Percentiles rank a stretch among this genome's conserved stretches.
Conservation (phyloP, 1,139 yeast species). For the Suhomyces atakaporum region DNA sequence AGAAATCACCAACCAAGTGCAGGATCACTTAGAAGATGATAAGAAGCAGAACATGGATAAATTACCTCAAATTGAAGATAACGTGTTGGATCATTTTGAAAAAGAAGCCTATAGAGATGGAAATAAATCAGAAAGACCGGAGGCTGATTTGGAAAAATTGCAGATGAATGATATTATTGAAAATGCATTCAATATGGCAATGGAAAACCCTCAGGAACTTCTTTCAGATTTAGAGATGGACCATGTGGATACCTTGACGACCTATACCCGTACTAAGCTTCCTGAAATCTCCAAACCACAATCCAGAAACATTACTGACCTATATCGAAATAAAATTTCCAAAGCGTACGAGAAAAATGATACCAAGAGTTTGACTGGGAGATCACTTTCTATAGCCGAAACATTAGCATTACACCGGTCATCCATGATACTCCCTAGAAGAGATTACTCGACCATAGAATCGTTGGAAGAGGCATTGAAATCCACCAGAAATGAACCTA, state of each 20-base stretch:
- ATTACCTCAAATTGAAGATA: slow-evolving; percentile 42
- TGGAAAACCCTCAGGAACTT: slow-evolving; percentile 62
- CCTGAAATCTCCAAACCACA: slow-evolving; percentile 6
- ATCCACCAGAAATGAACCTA: slow-evolving; percentile 18
- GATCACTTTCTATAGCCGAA: slow-evolving; percentile 60
- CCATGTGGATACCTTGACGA: slow-evolving; percentile 15
- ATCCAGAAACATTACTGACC: neutral
- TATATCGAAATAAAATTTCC: neutral
- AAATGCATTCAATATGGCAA: slow-evolving; percentile 72
- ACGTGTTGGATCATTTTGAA: slow-evolving; percentile 41
- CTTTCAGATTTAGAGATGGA: slow-evolving; percentile 50
- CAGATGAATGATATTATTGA: slow-evolving; percentile 70
- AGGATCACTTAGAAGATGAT: slow-evolving; percentile 24
- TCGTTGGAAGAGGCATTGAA: slow-evolving; percentile 29
- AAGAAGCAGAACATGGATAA: slow-evolving; percentile 18
- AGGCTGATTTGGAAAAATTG: slow-evolving; percentile 50
- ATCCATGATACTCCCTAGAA: slow-evolving; percentile 30
- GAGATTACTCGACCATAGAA: slow-evolving; percentile 30
- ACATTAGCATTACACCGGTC: slow-evolving; percentile 61
- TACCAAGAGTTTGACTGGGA: slow-evolving; percentile 11
- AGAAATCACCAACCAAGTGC: slow-evolving; percentile 39
- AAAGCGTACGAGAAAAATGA: neutral
- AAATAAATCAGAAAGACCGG: too few species aligned
- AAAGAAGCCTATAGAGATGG: slow-evolving; percentile 36
- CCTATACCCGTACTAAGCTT: slow-evolving; percentile 6